phyloP scores from a whole-genome alignment of 75 land plant genomes.

The Ceratopteris richardii region DNA sequence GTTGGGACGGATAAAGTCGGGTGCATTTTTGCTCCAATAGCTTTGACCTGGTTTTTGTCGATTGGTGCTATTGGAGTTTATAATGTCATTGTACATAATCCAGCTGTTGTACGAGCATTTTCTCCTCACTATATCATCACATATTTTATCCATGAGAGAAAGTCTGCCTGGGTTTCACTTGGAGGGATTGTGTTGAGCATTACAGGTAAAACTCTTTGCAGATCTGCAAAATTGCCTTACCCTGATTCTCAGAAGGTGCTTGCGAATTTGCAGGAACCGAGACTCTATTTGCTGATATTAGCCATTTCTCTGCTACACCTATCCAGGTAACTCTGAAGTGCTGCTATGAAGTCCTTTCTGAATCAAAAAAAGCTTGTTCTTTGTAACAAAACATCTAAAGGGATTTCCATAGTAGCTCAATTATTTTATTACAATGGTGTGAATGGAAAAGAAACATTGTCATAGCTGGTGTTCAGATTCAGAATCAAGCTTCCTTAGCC shows the following conservation, averaged over 20 bases:
- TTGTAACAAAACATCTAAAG: no score
- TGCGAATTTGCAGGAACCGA: background rate
- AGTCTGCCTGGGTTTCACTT: slow-evolving; percentile 57
- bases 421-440: no score
- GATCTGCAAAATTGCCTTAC: background rate
- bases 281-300: background rate
- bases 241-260: background rate
- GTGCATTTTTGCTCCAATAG: slow-evolving; percentile 47
- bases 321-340: background rate
- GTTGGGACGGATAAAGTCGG: slow-evolving; percentile 69
- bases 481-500: no score
- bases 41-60: slow-evolving; percentile 50
- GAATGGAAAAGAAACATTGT: no score
- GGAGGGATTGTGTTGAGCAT: slow-evolving; percentile 68
- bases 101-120: slow-evolving; percentile 41
- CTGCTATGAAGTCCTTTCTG: no score
- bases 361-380: no score
- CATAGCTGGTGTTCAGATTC: no score
- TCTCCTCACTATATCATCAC: slow-evolving; percentile 40
- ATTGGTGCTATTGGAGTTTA: slow-evolving; percentile 52
- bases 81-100: slow-evolving; percentile 45
- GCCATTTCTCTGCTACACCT: background rate
- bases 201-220: slow-evolving; percentile 29
- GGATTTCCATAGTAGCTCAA: no score
- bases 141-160: slow-evolving; percentile 38